Evolutionary conservation across 2,329 filamentous ascomycete species (phyloP).

Genomic region (Sclerotinia nivalis): DNA sequence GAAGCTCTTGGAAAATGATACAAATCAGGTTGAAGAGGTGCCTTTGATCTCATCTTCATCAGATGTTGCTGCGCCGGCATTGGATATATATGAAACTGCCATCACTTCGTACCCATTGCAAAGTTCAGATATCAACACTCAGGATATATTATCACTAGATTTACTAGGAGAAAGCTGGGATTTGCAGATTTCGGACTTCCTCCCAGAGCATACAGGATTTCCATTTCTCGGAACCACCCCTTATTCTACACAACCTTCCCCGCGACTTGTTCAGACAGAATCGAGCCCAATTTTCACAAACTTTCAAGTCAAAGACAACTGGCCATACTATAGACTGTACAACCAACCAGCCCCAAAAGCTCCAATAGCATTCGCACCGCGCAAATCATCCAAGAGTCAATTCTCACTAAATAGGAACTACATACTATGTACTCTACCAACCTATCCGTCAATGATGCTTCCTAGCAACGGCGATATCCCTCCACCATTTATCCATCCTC

Average conservation of each 20-base stretch:
- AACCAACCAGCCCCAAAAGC: conserved; percentile 3
- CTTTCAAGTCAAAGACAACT: background rate
- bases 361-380: conserved; percentile 25
- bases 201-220: background rate
- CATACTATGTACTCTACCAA: conserved; percentile 27
- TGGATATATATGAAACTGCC: background rate
- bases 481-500: conserved; percentile 33
- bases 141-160: background rate
- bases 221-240: background rate
- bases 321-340: background rate
- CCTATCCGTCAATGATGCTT: conserved; percentile 33
- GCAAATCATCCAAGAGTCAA: conserved; percentile 11
- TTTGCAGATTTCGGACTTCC: background rate
- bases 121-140: background rate
- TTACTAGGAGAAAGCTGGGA: background rate
- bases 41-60: background rate
- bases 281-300: background rate
- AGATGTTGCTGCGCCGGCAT: background rate
- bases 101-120: background rate
- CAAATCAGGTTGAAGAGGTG: background rate
- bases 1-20: background rate
- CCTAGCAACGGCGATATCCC: background rate
- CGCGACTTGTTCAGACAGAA: background rate
- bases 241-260: background rate
- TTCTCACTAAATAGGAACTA: conserved; percentile 27